phyloP scores from a whole-genome alignment of 2,329 filamentous ascomycete species.

The Exutisphaerella laricina region DNA sequence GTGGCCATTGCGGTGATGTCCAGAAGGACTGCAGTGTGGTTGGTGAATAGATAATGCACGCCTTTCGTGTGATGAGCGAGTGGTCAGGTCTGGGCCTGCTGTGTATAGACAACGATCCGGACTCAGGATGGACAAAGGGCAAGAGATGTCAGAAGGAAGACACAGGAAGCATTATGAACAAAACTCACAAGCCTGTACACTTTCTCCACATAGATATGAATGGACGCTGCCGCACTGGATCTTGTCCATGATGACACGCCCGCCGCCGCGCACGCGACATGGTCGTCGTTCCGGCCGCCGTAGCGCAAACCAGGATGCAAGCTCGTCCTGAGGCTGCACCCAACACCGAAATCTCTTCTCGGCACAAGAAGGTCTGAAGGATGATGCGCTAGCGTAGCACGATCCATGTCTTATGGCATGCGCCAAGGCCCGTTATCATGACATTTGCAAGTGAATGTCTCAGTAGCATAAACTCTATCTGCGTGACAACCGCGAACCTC shows the following conservation, averaged over 20 bases:
- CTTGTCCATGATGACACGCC: constrained; percentile 1
- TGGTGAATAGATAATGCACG: too few relatives aligned
- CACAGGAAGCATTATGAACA: constrained; percentile 1
- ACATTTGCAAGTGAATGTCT: too few relatives aligned
- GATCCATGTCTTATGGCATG: not conserved
- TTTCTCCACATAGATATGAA: constrained; percentile 11
- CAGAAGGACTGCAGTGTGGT: too few relatives aligned
- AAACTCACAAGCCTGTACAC: not conserved
- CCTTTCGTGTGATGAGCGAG: not conserved
- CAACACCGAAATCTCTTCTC: not conserved
- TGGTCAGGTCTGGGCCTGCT: constrained; percentile 1
- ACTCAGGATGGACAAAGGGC: not conserved
- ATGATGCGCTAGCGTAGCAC: not conserved
- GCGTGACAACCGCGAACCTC: not conserved
- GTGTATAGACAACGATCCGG: not conserved
- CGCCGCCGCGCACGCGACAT: not conserved
- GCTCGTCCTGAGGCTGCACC: not conserved
- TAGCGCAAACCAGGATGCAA: not conserved
- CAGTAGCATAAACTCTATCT: not conserved
- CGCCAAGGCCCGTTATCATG: not conserved
- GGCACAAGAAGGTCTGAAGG: not conserved
- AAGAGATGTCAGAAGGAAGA: not conserved
- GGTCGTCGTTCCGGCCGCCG: not conserved
- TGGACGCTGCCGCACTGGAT: not conserved
- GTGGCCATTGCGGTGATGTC: constrained; percentile 49